Base-by-base conservation (phyloP, 352 stramenopile genomes). In the Globisporangium nagaii region DNA sequence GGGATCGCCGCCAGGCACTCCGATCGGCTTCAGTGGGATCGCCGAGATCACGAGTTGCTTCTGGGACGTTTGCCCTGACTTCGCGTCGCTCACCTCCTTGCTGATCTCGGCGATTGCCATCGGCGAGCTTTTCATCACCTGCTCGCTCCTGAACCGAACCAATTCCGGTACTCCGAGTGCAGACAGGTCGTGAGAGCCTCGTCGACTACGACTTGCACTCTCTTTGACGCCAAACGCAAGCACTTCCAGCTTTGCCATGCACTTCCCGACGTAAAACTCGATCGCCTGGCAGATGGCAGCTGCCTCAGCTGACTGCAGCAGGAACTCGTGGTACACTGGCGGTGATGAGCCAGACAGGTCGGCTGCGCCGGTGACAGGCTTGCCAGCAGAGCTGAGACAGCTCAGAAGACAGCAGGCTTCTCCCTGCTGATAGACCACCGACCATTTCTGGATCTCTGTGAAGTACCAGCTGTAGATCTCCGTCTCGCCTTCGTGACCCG, bases 241-340 rank as follows among this genome's bases (percentile, higher is more conserved):
- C 0, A 84, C 63, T 39, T 91, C 78, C 13, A 89, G 50, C 32
- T 91, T 91, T 6, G 76, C 76, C 72, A 91, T 86, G 55, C 81
- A 91, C 24, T 86, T 86, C 0, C 76, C 73, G 3, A 91, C 79
- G 36, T 88, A 88, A 35, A 91, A 91, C 54, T 91, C 81, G 51
- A 91, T 88, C 7, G 67, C 67, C 22, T 77, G 68, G 55, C 81
- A 91, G 8, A 91, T 74, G 5, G 43, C 42, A 0, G 70, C 57
- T 2, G 79, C 75, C 2, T 89, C 75, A 2, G 63, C 3, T 20
- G 81, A 82, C 11, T 84, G 78, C 10, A 91, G 73, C 6, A 91
- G 54, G 49, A 83, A 86, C 12, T 85, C 58, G 22, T 79, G 56
- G 32, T 67, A 74, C 15, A n/a, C n/a, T n/a, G n/a, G n/a, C n/a